phyloP scores from a whole-genome alignment of 139 green algal species.

The Tetradesmus lagerheimii region DNA sequence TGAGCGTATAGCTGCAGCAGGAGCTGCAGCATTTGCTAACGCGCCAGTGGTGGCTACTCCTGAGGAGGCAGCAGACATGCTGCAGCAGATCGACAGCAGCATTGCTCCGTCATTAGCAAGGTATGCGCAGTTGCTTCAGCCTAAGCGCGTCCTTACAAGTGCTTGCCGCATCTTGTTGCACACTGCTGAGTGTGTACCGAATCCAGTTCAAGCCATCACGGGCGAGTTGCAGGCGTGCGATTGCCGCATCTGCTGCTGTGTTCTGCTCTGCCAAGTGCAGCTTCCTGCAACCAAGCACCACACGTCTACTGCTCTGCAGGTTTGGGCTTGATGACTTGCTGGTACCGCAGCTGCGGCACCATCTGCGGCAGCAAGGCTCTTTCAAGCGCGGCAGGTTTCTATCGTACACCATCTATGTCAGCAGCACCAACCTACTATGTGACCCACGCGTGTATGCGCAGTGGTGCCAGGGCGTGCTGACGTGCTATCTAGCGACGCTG shows the following conservation, averaged over 20 bases:
- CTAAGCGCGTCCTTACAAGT: no score
- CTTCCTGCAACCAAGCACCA: no score
- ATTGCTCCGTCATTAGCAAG: not conserved
- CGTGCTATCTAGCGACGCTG: not conserved
- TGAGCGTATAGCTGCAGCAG: not conserved
- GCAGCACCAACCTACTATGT: not conserved
- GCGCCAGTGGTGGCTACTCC: not conserved
- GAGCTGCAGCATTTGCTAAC: no score
- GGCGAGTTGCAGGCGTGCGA: no score
- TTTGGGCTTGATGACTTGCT: not conserved
- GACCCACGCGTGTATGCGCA: not conserved
- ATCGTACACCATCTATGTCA: not conserved
- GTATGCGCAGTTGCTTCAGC: no score
- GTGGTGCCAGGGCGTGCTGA: slow-evolving; percentile 4
- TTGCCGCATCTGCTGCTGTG: no score
- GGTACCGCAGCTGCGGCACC: not conserved
- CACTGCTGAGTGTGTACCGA: no score
- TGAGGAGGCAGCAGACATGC: not conserved
- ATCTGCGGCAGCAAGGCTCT: not conserved
- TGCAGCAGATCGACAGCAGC: not conserved
- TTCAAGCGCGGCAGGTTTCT: not conserved
- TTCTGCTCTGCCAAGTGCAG: no score
- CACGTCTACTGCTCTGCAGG: not conserved
- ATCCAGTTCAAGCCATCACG: no score
- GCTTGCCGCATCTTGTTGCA: no score